These are phyloP conservation scores for Apophysomyces trapeziformis DNA, from an alignment of 371 early-diverging fungal species.

Conservation along the genomic window DNA sequence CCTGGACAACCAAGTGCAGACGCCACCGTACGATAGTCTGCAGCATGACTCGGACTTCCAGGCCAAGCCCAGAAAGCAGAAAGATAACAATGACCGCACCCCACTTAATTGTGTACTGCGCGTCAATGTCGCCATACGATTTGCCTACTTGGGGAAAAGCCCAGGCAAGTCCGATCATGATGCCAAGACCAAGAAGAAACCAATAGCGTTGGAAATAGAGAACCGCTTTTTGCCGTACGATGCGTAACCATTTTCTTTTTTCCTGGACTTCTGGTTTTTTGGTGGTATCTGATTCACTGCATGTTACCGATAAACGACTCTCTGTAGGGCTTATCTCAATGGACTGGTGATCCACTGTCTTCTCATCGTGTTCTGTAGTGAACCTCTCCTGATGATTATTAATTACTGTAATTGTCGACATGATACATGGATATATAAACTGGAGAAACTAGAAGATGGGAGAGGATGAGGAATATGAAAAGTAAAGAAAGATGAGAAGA, in stretches of 20 bases:
- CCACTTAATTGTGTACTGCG: constrained; percentile 72
- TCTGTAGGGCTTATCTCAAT: background rate
- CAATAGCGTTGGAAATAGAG: constrained; percentile 35
- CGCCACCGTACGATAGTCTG: constrained; percentile 62
- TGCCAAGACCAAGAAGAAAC: constrained; percentile 65
- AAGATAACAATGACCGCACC: constrained; percentile 73
- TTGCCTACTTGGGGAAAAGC: constrained; percentile 69
- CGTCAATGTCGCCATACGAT: constrained; percentile 59
- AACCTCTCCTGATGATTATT: background rate
- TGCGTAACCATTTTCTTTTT: background rate
- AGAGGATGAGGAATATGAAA: background rate
- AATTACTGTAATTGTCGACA: background rate
- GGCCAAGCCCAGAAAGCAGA: constrained; percentile 70
- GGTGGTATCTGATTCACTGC: background rate
- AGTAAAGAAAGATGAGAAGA: background rate
- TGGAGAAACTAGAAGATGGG: background rate
- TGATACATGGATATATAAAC: background rate
- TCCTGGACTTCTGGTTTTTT: background rate
- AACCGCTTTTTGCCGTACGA: background rate
- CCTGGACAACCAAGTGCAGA: constrained; percentile 66
- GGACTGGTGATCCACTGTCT: background rate
- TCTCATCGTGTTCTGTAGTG: background rate
- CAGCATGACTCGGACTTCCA: constrained; percentile 66
- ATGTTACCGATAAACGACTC: background rate
- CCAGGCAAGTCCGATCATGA: constrained; percentile 71